A percentile compares a stretch with the other conserved stretches of the same genome.
These are phyloP conservation scores for Bassia scoparia DNA, from an alignment of 148 eudicot genomes.

Conservation along the genomic window DNA sequence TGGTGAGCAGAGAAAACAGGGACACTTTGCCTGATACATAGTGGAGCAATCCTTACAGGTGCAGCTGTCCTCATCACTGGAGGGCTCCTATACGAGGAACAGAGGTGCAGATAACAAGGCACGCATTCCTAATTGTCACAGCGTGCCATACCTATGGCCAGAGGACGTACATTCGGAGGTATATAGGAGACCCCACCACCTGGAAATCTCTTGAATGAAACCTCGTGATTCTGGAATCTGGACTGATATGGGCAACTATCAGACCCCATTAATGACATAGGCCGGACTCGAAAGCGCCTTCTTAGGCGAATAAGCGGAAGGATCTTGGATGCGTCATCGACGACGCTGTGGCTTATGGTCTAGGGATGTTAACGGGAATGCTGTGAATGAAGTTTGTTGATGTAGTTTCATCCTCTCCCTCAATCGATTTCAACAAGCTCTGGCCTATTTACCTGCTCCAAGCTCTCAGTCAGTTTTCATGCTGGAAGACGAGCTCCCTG, in stretches of 20 bases:
- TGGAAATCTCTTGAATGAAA: slow-evolving; percentile 34
- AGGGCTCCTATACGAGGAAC: slow-evolving; percentile 26
- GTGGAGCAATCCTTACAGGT: slow-evolving; percentile 34
- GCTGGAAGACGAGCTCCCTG: slow-evolving; percentile 49
- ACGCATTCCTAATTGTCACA: slow-evolving; percentile 55
- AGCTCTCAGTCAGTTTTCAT: slow-evolving; percentile 71
- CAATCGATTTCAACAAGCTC: slow-evolving; percentile 65
- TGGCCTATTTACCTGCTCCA: slow-evolving; percentile 79
- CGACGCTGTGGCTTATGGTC: slow-evolving; percentile 62
- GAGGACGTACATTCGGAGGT: slow-evolving; percentile 53
- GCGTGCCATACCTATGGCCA: slow-evolving; percentile 64
- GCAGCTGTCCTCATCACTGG: slow-evolving; percentile 36
- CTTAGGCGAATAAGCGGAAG: slow-evolving; percentile 55
- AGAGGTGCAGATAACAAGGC: slow-evolving; percentile 67
- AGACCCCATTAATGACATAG: slow-evolving; percentile 22
- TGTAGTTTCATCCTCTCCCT: slow-evolving; percentile 49
- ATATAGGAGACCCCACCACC: slow-evolving; percentile 54
- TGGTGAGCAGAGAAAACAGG: slow-evolving; percentile 32
- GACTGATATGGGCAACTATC: slow-evolving; percentile 34
- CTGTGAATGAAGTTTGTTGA: slow-evolving; percentile 33
- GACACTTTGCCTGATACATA: slow-evolving; percentile 30
- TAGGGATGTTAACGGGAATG: slow-evolving; percentile 56
- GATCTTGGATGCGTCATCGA: slow-evolving; percentile 55
- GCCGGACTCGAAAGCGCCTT: slow-evolving; percentile 44
- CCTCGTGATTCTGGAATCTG: slow-evolving; percentile 30